A percentile compares a stretch with the other conserved stretches of the same genome.
phyloP scores from a whole-genome alignment of 176 grass and related monocot genomes.

The Cocos nucifera region DNA sequence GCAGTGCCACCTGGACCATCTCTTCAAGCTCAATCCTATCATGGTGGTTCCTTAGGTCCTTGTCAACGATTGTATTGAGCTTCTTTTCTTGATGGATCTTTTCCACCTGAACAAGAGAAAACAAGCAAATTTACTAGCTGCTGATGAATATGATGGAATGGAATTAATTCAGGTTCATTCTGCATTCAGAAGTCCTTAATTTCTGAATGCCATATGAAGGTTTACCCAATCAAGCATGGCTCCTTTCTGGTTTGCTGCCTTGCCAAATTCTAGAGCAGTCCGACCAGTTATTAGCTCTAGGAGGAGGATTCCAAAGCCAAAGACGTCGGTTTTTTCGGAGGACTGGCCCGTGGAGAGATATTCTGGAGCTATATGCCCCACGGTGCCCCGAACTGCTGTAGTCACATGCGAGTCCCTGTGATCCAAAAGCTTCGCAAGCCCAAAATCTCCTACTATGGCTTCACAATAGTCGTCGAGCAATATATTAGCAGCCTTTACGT shows the following conservation, averaged over 20 bases:
- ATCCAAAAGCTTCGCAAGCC: conserved; percentile 85
- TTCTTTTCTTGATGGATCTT: conserved; percentile 98
- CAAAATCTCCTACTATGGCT: conserved; percentile 86
- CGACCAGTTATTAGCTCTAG: conserved; percentile 83
- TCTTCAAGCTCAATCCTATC: conserved; percentile 84
- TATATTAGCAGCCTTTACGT: conserved; percentile 88
- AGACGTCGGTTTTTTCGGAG: conserved; percentile 89
- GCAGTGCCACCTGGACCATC: conserved; percentile 81
- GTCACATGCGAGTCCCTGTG: conserved; percentile 86
- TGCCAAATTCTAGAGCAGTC: conserved; percentile 89
- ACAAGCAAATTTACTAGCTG: background rate
- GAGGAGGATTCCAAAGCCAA: conserved; percentile 89
- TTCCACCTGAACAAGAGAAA: conserved; percentile 57
- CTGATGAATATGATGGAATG: too few species aligned
- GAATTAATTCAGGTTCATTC: too few species aligned
- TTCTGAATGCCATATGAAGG: too few species aligned
- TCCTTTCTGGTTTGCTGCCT: conserved; percentile 78
- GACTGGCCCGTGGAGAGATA: conserved; percentile 94
- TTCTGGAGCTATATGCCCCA: conserved; percentile 91
- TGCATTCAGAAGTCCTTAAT: too few species aligned
- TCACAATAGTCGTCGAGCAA: conserved; percentile 81
- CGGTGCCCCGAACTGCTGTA: conserved; percentile 78
- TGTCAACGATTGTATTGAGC: conserved; percentile 71
- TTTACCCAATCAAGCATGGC: conserved; percentile 98
- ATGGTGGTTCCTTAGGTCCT: conserved; percentile 39